Evolutionary conservation across 176 grass and related monocot species (phyloP).

Genomic region (Elaeis guineensis): DNA sequence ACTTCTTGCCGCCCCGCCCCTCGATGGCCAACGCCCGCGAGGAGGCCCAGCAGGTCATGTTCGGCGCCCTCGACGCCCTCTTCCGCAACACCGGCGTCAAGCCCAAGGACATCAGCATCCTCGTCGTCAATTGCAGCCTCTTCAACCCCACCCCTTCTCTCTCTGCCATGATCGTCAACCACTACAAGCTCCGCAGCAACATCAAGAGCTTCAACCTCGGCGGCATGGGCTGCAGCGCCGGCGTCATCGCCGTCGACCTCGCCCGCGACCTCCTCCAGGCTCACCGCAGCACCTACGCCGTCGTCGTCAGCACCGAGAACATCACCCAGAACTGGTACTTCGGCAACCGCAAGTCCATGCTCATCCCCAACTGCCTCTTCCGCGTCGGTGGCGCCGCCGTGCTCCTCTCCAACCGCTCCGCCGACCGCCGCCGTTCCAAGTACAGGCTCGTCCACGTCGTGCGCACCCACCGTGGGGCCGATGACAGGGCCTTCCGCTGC

Average conservation of each 20-base stretch:
- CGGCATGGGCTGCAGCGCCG: constrained; percentile 94
- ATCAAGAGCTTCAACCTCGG: constrained; percentile 71
- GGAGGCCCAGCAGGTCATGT: constrained; percentile 73
- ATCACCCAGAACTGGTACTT: constrained; percentile 96
- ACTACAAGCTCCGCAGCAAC: constrained; percentile 78
- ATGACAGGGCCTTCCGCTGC: constrained; percentile 74
- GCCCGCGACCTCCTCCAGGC: constrained; percentile 72
- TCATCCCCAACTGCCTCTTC: constrained; percentile 80
- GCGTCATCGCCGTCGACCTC: constrained; percentile 73
- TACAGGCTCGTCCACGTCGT: constrained; percentile 65
- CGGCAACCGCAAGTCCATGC: constrained; percentile 82
- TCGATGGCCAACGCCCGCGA: constrained; percentile 72
- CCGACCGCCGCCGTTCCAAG: constrained; percentile 54
- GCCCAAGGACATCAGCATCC: constrained; percentile 65
- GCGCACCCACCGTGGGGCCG: constrained; percentile 70
- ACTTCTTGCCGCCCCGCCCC: constrained; percentile 47
- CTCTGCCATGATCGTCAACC: constrained; percentile 89
- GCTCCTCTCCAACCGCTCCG: constrained; percentile 60
- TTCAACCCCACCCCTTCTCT: constrained; percentile 87
- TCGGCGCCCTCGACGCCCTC: constrained; percentile 62
- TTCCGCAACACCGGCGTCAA: constrained; percentile 57
- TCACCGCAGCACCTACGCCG: constrained; percentile 56
- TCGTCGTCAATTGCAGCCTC: constrained; percentile 89
- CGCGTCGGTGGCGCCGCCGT: constrained; percentile 65
- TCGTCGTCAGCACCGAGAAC: constrained; percentile 91